These are phyloP conservation scores for Ephemerocybe angulata DNA, from an alignment of 768 basidiomycete genomes.

Conservation along the genomic window DNA sequence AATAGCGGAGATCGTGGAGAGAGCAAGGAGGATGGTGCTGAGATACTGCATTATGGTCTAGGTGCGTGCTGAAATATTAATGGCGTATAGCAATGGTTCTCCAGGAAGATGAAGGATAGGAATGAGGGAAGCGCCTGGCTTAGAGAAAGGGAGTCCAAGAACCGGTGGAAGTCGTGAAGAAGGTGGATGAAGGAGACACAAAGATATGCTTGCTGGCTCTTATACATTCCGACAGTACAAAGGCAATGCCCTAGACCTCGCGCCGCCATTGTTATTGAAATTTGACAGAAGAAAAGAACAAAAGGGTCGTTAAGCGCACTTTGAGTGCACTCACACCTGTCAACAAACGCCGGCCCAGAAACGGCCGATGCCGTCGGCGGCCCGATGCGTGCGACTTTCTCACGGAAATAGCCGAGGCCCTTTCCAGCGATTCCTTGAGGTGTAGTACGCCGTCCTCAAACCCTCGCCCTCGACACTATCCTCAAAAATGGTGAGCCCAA, in stretches of 20 bases:
- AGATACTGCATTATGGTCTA: not conserved
- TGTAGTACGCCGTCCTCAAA: conserved; percentile 35
- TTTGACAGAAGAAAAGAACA: too few species aligned
- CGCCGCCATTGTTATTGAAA: not conserved
- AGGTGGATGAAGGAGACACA: conserved; percentile 11
- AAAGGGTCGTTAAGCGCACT: too few species aligned
- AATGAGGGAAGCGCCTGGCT: conserved; percentile 34
- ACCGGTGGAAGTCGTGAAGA: too few species aligned
- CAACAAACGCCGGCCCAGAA: too few species aligned
- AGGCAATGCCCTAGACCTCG: not conserved
- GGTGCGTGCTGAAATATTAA: conserved; percentile 1
- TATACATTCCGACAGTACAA: not conserved
- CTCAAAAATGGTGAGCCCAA: conserved; percentile 40
- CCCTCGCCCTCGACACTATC: conserved; percentile 21
- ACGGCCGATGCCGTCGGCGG: conserved; percentile 10
- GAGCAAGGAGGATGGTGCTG: conserved; percentile 12
- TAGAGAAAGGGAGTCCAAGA: conserved; percentile 14
- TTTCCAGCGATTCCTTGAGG: conserved; percentile 25
- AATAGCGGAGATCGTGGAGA: conserved; percentile 21
- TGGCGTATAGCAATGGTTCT: conserved; percentile 14
- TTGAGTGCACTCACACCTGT: too few species aligned
- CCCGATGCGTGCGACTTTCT: conserved; percentile 25
- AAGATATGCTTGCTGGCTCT: not conserved
- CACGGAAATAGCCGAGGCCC: conserved; percentile 21
- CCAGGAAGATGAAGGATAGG: conserved; percentile 15